These are phyloP conservation scores for Amylostereum chailletii DNA, from an alignment of 1,284 basidiomycete species.

Conservation along the genomic window DNA sequence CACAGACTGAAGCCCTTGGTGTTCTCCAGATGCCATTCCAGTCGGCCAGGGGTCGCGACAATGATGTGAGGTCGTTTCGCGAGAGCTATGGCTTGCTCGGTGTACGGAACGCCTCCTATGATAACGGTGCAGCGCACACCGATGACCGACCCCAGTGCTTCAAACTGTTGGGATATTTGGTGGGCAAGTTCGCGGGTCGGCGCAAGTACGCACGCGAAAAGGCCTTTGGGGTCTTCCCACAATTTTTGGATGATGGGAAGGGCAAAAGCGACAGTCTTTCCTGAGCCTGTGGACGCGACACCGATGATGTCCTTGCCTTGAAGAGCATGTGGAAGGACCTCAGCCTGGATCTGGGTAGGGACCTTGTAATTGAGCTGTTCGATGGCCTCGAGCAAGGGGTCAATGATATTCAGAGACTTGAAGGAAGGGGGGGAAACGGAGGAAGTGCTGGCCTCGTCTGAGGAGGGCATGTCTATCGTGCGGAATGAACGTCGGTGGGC, in stretches of 20 bases:
- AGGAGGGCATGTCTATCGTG: slow-evolving; percentile 19
- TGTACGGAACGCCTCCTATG: slow-evolving; percentile 94
- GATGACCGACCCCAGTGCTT: slow-evolving; percentile 88
- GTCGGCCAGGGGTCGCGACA: slow-evolving; percentile 94
- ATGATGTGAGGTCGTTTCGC: slow-evolving; percentile 93
- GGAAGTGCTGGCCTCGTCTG: slow-evolving; percentile 56
- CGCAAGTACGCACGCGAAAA: slow-evolving; percentile 91
- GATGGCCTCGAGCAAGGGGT: slow-evolving; percentile 84
- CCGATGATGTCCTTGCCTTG: slow-evolving; percentile 95
- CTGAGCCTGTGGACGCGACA: slow-evolving; percentile 94
- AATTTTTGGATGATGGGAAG: slow-evolving; percentile 94
- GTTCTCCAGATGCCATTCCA: slow-evolving; percentile 95
- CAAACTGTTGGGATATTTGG: slow-evolving; percentile 96
- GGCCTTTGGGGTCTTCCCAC: slow-evolving; percentile 92
- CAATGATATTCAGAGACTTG: slow-evolving; percentile 78
- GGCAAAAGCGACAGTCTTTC: slow-evolving; percentile 97
- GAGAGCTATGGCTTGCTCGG: slow-evolving; percentile 88
- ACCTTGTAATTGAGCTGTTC: slow-evolving; percentile 76
- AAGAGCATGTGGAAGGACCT: slow-evolving; percentile 86
- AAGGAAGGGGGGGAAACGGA: slow-evolving; percentile 38
- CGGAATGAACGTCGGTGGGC: too few relatives aligned
- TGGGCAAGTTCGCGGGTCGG: slow-evolving; percentile 98
- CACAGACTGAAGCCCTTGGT: slow-evolving; percentile 96
- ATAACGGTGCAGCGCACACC: slow-evolving; percentile 89
- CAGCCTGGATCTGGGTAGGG: slow-evolving; percentile 89